A percentile compares a stretch with the other conserved stretches of the same genome.
Evolutionary conservation across 2,329 filamentous ascomycete genomes (phyloP).

Genomic region (Mycogone perniciosa): DNA sequence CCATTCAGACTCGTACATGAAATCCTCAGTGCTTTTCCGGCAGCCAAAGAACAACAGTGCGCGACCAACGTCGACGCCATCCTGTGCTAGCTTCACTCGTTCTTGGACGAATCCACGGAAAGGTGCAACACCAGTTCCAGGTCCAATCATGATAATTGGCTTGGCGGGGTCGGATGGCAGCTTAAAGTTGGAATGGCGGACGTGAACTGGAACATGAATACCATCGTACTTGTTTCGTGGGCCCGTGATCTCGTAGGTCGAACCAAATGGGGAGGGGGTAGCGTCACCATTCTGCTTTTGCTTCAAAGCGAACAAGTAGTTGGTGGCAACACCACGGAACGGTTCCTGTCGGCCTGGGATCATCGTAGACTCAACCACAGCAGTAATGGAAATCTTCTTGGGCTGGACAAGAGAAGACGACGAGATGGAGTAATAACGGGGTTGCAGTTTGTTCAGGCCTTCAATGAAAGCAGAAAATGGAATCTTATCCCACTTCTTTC

Average conservation of each 20-base stretch:
- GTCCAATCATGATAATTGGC: conserved; percentile 92
- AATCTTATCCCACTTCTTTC: conserved; percentile 72
- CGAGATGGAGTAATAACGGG: conserved; percentile 98
- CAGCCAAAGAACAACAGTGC: conserved; percentile 95
- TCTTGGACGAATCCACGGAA: conserved; percentile 96
- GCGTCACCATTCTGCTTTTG: conserved; percentile 92
- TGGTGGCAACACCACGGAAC: conserved; percentile 92
- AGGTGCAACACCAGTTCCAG: conserved; percentile 91
- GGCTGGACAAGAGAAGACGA: conserved; percentile 93
- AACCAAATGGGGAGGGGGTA: conserved; percentile 71
- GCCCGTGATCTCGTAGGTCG: conserved; percentile 80
- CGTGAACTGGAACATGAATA: conserved; percentile 88
- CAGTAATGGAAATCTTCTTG: conserved; percentile 90
- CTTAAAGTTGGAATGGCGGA: conserved; percentile 99
- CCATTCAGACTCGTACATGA: conserved; percentile 88
- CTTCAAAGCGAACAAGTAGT: conserved; percentile 91
- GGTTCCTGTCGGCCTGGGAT: conserved; percentile 71
- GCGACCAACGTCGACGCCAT: conserved; percentile 76
- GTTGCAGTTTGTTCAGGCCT: conserved; percentile 88
- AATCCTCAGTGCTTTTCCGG: conserved; percentile 81
- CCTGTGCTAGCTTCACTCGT: conserved; percentile 72
- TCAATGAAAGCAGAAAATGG: conserved; percentile 96
- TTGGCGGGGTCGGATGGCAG: conserved; percentile 90
- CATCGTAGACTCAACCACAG: conserved; percentile 79
- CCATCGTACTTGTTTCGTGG: conserved; percentile 97